A percentile compares a stretch with the other conserved stretches of the same genome.
phyloP scores from a whole-genome alignment of 1,284 basidiomycete genomes.

The Bondarzewia mesenterica region DNA sequence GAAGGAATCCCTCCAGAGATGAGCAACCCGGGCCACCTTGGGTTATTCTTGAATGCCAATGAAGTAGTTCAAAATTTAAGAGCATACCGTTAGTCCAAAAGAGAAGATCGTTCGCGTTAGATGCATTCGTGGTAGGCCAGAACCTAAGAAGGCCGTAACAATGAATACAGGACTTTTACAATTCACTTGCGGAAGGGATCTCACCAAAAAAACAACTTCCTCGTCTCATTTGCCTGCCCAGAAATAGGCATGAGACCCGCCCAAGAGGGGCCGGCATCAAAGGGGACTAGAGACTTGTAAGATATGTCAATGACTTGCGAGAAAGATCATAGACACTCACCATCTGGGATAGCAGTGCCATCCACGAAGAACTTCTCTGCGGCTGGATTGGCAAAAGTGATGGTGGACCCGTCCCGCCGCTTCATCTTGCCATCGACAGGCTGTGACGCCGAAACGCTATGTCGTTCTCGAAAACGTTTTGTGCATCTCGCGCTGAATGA shows the following conservation, averaged over 20 bases:
- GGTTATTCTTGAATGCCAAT: neutral
- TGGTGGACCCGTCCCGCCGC: constrained; percentile 1
- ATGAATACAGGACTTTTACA: neutral
- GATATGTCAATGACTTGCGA: neutral
- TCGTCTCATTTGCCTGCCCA: constrained; percentile 24
- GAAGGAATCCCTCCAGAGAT: constrained; percentile 37
- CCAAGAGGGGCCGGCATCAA: constrained; percentile 33
- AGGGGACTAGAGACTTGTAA: constrained; percentile 9
- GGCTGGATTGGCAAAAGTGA: constrained; percentile 5
- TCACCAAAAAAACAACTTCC: constrained; percentile 40
- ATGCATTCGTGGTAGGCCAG: constrained; percentile 39
- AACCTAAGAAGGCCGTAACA: constrained; percentile 20
- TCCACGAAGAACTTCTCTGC: constrained; percentile 7
- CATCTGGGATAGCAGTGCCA: constrained; percentile 6
- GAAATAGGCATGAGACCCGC: constrained; percentile 32
- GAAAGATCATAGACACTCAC: neutral
- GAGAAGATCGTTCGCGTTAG: constrained; percentile 39
- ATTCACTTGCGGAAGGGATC: neutral
- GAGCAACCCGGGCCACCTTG: constrained; percentile 40
- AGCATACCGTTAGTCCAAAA: constrained; percentile 33
- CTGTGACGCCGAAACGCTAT: neutral
- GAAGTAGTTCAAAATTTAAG: neutral
- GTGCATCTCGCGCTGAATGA: neutral
- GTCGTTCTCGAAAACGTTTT: neutral
- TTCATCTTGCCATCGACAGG: neutral